Percentiles rank a stretch among this genome's conserved stretches.
Evolutionary conservation across 805 yeast genomes (phyloP).

Genomic region (Candida peoriensis): DNA sequence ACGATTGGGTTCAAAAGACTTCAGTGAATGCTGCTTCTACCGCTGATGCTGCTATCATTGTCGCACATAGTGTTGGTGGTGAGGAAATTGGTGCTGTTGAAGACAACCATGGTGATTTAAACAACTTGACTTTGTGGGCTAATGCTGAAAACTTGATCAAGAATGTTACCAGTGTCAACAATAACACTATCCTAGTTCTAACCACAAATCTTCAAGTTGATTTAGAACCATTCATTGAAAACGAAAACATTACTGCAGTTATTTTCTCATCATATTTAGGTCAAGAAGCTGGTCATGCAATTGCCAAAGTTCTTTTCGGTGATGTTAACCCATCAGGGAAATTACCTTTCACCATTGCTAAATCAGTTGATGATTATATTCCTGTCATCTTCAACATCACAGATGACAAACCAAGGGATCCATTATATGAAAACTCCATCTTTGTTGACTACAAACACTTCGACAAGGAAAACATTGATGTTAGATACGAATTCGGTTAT

Average conservation of each 20-base stretch:
- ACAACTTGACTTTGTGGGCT: conserved; percentile 47
- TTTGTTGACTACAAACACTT: conserved; percentile 53
- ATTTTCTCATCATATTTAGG: conserved; percentile 51
- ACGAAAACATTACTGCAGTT: conserved; percentile 52
- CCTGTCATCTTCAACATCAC: conserved; percentile 33
- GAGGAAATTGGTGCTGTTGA: conserved; percentile 51
- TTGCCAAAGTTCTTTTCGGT: conserved; percentile 52
- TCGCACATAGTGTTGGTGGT: conserved; percentile 49
- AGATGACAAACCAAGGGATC: conserved; percentile 26
- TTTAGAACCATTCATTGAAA: conserved; percentile 47
- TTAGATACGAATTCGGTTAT: conserved; percentile 55
- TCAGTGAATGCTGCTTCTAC: conserved; percentile 36
- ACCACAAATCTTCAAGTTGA: conserved; percentile 51
- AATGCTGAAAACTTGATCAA: conserved; percentile 47
- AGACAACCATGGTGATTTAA: conserved; percentile 50
- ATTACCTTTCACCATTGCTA: conserved; percentile 56
- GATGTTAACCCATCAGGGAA: conserved; percentile 53
- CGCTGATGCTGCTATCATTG: conserved; percentile 46
- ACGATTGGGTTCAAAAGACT: conserved; percentile 37
- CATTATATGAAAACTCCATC: conserved; percentile 22
- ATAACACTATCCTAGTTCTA: conserved; percentile 50
- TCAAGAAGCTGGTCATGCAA: conserved; percentile 44
- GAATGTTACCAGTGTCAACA: conserved; percentile 39
- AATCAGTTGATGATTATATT: conserved; percentile 37
- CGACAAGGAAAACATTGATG: conserved; percentile 44